These are phyloP conservation scores for Scenedesmus sp. DNA, from an alignment of 163 green algal genomes.

Conservation along the genomic window DNA sequence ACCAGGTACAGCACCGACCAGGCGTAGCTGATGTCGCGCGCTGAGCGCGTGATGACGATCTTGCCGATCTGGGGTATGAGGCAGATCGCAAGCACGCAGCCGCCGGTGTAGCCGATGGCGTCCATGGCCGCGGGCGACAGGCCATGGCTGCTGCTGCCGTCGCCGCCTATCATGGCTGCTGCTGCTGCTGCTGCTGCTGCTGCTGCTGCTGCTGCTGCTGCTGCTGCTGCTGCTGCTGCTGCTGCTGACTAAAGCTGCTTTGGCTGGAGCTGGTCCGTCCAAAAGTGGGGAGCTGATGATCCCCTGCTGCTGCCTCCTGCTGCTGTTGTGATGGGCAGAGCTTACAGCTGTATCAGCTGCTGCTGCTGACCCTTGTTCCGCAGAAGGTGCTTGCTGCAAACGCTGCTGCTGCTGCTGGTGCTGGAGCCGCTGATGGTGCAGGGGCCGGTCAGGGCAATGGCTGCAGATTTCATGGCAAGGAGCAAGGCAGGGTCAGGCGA, in stretches of 20 bases:
- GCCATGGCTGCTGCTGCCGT: constrained; percentile 14
- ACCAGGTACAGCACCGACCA: constrained; percentile 30
- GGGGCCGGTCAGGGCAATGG: neutral
- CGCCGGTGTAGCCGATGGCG: constrained; percentile 46
- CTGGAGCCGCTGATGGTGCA: neutral
- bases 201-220: neutral
- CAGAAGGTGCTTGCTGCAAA: neutral
- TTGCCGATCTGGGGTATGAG: constrained; percentile 49
- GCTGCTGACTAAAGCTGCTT: neutral
- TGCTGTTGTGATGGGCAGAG: too few relatives aligned
- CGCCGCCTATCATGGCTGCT: constrained; percentile 6
- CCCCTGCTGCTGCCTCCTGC: too few relatives aligned
- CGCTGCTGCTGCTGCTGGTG: neutral
- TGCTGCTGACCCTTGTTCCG: neutral
- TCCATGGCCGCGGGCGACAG: constrained; percentile 6
- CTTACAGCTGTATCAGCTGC: neutral
- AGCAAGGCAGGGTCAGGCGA: neutral
- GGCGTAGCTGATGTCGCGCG: constrained; percentile 32
- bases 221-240: constrained; percentile 1
- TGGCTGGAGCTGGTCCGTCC: too few relatives aligned
- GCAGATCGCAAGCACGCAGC: constrained; percentile 41
- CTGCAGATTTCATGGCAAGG: too few relatives aligned
- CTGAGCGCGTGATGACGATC: constrained; percentile 31
- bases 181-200: constrained; percentile 20
- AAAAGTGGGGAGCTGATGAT: too few relatives aligned